Evolutionary conservation across 2,329 filamentous ascomycete species (phyloP), one percentile per base, ranked within the genome.

Genomic region (Claviceps africana): DNA sequence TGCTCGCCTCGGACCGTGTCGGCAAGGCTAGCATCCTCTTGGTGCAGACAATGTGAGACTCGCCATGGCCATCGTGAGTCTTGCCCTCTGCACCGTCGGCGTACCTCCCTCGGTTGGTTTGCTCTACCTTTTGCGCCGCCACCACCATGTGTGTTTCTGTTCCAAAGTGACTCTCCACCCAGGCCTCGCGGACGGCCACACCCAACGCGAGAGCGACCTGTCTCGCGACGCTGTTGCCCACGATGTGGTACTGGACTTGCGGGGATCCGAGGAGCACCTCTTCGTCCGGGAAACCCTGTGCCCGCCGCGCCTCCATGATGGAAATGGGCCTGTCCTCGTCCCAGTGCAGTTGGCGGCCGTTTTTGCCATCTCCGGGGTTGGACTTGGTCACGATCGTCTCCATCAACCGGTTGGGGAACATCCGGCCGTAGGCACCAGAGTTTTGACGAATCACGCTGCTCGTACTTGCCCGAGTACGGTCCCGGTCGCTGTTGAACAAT

Each of bases 201-300:
- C 87, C 87, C 1, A 89, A 63, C 0, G 80, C 79, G 19, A 88
- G 65, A 0, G 85, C 78, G 1, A 87, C 77, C 25, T 79, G 77
- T 9, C 86, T 71, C 2, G 86, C 79, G 0, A 94, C 87, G 30
- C 82, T 86, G 63, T 94, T 94, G 0, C 88, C 88, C 0, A 90
- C 72, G 21, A 87, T 78, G 51, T 74, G 77, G 68, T 78, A 82
- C 60, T 87, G 82, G 1, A 81, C 68, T 0, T 39, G 10, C 0
- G 74, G 63, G 0, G 51, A 60, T 0, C 86, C 86, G 1, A 90
- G 64, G 0, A 94, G 63, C 0, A 90, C 75, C 53, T 91, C 87
- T 6, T 81, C 57, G 52, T 91, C 85, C 0, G 73, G 79, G 42
- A 85, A 81, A 0, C 85, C 83, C 62, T 93, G 87, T 91, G 87